These are phyloP conservation scores for Tylopilus subfusipes DNA, from an alignment of 768 basidiomycete species.

Conservation along the genomic window DNA sequence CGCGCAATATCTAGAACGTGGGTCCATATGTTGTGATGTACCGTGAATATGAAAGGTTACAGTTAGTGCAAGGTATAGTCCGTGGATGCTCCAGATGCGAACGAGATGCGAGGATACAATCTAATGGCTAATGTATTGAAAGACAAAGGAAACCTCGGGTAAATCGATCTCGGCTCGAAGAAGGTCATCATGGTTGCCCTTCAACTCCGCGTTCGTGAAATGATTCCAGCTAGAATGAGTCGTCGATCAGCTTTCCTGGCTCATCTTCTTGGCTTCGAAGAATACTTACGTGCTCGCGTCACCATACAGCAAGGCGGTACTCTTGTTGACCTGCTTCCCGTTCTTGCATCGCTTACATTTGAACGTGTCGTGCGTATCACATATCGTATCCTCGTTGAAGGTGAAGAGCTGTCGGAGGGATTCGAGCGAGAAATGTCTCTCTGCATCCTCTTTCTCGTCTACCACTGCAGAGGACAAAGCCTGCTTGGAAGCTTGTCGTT, in stretches of 20 bases:
- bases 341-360: slow-evolving; percentile 91
- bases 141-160: slow-evolving; percentile 89
- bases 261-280: slow-evolving; percentile 1
- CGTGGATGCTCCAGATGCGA: slow-evolving; percentile 5
- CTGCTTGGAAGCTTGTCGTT: slow-evolving; percentile 94
- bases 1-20: too few relatives aligned
- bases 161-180: slow-evolving; percentile 83
- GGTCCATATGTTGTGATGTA: too few relatives aligned
- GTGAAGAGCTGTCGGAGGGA: slow-evolving; percentile 86
- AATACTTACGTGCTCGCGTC: slow-evolving; percentile 91
- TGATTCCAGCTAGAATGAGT: slow-evolving; percentile 83
- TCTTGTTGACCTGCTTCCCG: slow-evolving; percentile 78
- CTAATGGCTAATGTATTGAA: slow-evolving; percentile 92
- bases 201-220: slow-evolving; percentile 83
- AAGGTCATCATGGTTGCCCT: slow-evolving; percentile 92
- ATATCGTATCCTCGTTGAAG: slow-evolving; percentile 81
- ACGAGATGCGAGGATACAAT: not conserved
- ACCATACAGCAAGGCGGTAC: slow-evolving; percentile 86
- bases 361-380: slow-evolving; percentile 97
- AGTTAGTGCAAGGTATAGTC: slow-evolving; percentile 2
- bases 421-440: slow-evolving; percentile 92
- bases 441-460: slow-evolving; percentile 93
- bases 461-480: slow-evolving; percentile 97
- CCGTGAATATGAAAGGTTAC: not conserved
- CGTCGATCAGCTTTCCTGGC: not conserved